Base-by-base conservation (phyloP, 768 basidiomycete genomes). In the Pisolithus orientalis region DNA sequence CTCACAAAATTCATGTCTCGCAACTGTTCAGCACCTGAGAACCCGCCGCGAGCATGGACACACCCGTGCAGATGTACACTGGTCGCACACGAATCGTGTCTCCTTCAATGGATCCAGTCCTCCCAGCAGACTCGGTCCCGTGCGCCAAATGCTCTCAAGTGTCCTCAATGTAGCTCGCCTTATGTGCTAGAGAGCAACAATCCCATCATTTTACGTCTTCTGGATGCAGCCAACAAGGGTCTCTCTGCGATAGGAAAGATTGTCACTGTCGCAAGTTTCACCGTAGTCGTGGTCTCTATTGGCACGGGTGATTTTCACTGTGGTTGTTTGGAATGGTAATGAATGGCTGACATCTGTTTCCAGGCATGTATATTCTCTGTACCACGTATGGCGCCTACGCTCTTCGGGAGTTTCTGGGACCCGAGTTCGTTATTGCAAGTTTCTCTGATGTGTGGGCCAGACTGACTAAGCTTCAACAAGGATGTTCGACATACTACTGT, bases 41-140 rank as follows among this genome's bases (percentile, higher is more conserved):
- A 73, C 10, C 79, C 80, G 6, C 77, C 80, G 11, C 71, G 76
- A 34, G 65, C 71, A 50, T 91, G 89, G 87, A 83, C 82, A 0
- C 89, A 91, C 59, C 89, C 89, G 3, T 91, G 89, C 66, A 81
- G 71, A 44, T 91, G 89, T 61, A 89, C 89, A 0, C 77, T 91
- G 38, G 72, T 91, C 39, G 89, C 89, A 3, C 89, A 90, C 66
- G 86, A 90, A 63, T 70, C 80, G 0, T 91, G 89, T 68, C 78
- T 91, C 14, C 75, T 90, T 31, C 79, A 82, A 56, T 91, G 89
- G 89, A 87, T 91, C 38, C 78, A 82, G 54, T 75, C 84, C 16
- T 79, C 87, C 3, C 84, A 90, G 58, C 72, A 76, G 24, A 81
- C 72, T 44, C 67, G 73, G 9, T 78, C 82, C 8, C 75, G 79